Conservation (phyloP, 495 filamentous ascomycete genomes). For the Thozetella sp. region DNA sequence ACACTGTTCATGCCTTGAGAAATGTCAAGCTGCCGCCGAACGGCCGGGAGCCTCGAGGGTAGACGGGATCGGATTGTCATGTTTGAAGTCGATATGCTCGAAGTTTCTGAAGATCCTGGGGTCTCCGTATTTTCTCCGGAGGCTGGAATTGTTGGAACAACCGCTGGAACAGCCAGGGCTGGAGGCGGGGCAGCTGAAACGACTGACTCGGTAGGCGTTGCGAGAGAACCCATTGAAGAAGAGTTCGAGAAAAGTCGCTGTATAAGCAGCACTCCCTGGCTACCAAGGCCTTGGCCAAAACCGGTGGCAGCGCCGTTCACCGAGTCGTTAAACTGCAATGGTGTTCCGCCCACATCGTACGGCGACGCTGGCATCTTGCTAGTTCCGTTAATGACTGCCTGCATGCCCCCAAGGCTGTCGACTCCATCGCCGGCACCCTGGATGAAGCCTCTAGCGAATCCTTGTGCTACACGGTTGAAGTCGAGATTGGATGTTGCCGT, state of each 20-base stretch:
- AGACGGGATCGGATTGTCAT: neutral
- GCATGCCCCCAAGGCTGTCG: slow-evolving; percentile 6
- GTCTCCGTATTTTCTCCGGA: too few relatives aligned
- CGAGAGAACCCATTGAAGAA: neutral
- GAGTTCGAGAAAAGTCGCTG: neutral
- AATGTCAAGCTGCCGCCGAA: neutral
- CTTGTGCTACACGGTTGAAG: neutral
- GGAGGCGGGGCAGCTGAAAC: too few relatives aligned
- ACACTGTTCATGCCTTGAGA: neutral
- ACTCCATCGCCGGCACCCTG: slow-evolving; percentile 6
- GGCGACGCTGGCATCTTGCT: neutral
- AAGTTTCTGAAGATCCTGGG: too few relatives aligned
- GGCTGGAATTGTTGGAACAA: too few relatives aligned
- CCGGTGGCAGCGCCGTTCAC: slow-evolving; percentile 7
- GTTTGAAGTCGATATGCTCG: neutral
- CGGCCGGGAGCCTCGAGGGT: neutral
- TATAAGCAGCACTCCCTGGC: slow-evolving; percentile 4
- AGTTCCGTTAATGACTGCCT: neutral
- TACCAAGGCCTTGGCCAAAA: slow-evolving; percentile 5
- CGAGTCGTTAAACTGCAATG: slow-evolving; percentile 6
- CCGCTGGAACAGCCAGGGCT: too few relatives aligned
- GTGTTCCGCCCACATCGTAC: neutral
- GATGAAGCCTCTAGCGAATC: slow-evolving; percentile 3
- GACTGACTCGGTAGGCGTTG: too few relatives aligned
- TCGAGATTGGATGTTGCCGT: neutral